These are phyloP conservation scores for Cytospora piceae DNA, from an alignment of 2,329 filamentous ascomycete genomes.

Conservation along the genomic window DNA sequence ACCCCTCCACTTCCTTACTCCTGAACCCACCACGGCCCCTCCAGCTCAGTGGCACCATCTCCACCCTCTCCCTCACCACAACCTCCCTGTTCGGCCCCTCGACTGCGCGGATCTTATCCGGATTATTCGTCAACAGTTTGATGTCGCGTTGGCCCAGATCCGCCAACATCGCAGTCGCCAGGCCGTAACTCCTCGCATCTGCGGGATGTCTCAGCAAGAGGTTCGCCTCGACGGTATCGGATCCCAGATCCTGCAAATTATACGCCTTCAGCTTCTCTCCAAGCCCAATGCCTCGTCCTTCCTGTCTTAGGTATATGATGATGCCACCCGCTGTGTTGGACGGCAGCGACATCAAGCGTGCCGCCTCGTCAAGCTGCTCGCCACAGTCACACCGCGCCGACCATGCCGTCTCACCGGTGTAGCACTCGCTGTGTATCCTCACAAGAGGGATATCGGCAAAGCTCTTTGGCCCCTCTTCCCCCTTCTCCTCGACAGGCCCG, in stretches of 20 bases:
- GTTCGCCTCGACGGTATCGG: constrained; percentile 98
- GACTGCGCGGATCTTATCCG: constrained; percentile 92
- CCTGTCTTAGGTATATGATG: constrained; percentile 93
- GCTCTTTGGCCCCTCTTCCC: constrained; percentile 25
- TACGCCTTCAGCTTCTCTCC: constrained; percentile 97
- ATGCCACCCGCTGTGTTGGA: constrained; percentile 72
- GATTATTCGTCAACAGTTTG: constrained; percentile 90
- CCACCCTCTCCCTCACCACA: constrained; percentile 83
- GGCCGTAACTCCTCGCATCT: constrained; percentile 89
- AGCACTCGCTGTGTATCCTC: constrained; percentile 96
- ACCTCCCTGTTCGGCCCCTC: constrained; percentile 91
- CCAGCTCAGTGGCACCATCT: constrained; percentile 96
- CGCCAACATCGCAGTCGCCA: constrained; percentile 92
- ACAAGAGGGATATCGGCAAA: constrained; percentile 65
- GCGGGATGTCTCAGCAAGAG: constrained; percentile 88
- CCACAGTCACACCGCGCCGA: constrained; percentile 97
- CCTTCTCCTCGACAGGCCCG: constrained; percentile 35
- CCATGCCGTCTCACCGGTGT: constrained; percentile 98
- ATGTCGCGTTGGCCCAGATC: constrained; percentile 83
- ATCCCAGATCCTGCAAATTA: constrained; percentile 93
- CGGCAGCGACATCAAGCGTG: constrained; percentile 83
- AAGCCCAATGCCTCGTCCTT: constrained; percentile 92
- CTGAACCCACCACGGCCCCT: constrained; percentile 81
- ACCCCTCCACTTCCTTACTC: constrained; percentile 89
- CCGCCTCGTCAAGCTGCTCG: constrained; percentile 95